Evolutionary conservation across 129 eudicot genomes (phyloP).

Genomic region (Centrapalus pauciflorus): DNA sequence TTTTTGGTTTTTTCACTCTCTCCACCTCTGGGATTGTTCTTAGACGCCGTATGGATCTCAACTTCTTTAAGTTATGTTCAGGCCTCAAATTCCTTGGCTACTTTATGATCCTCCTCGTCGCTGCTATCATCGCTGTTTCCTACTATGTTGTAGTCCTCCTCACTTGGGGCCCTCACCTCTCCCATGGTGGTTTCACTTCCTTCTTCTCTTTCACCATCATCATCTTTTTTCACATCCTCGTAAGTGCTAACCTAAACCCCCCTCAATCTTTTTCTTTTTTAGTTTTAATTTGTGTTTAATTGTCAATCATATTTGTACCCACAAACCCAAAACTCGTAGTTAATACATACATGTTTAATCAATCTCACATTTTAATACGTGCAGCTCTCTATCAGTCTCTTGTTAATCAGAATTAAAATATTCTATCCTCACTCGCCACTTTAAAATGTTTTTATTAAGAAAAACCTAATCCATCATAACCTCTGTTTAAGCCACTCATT

Average conservation of each 20-base stretch:
- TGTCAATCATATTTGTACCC: neutral
- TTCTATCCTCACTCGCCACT: too few relatives aligned
- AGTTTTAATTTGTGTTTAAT: neutral
- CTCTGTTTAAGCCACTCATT: neutral
- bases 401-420: too few relatives aligned
- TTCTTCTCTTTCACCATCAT: slow-evolving; percentile 33
- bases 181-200: slow-evolving; percentile 40
- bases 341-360: neutral
- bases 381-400: neutral
- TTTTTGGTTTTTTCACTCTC: neutral
- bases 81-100: slow-evolving; percentile 75
- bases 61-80: slow-evolving; percentile 65
- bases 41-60: slow-evolving; percentile 42
- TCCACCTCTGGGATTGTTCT: neutral
- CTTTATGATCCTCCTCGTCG: slow-evolving; percentile 62
- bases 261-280: neutral
- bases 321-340: neutral
- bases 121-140: slow-evolving; percentile 48
- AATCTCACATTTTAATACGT: neutral
- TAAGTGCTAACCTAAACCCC: slow-evolving; percentile 12
- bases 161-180: slow-evolving; percentile 56
- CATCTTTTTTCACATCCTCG: slow-evolving; percentile 56
- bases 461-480: too few relatives aligned
- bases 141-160: slow-evolving; percentile 67
- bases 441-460: too few relatives aligned